Base-by-base conservation (phyloP, 495 filamentous ascomycete species). In the Clavariopsis aquatica region DNA sequence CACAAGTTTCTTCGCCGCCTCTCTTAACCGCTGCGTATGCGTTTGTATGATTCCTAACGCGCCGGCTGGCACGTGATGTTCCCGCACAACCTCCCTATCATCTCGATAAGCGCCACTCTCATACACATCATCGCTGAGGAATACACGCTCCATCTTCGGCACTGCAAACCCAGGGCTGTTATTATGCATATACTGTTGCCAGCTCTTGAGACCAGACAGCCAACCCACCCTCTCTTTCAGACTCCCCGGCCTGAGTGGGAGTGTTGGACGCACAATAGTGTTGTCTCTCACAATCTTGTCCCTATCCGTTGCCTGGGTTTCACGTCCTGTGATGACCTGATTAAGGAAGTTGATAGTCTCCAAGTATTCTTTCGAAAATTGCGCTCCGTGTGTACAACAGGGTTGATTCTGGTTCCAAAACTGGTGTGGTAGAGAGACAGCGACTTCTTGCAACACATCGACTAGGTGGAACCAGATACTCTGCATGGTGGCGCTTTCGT, bases 381-480 rank as follows among this genome's bases (percentile, higher is more conserved):
- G 22, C 15, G 34, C 10, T 9, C 29, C 27, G 31, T 65, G 62
- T 1, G 38, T 49, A 24, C 55, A 59, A 34, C 1, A 27, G 9
- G 47, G 54, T 17, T 24, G 13, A 10, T 7, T 4, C 6, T 3
- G 2, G 4, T 27, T 22, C 22, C 26, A 49, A 20, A 43, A 43
- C 13, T 51, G 13, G 6, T 52, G 36, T 19, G 62, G 34, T 22
- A 38, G 62, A 13, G 17, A 9, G 24, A 4, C n/a, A 0, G 34
- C 54, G 3, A 15, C 49, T 6, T 51, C 28, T 28, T 52, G 24
- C 17, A 59, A 28, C 1, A 19, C n/a, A 29, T 65, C 54, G 26
- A 65, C 2, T 0, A 65, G 23, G 23, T 60, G 46, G 27, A 43
- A 53, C 62, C 62, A 65, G 2, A 60, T 15, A 29, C 22, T n/a